Evolutionary conservation across 768 basidiomycete genomes (phyloP).

Genomic region (Sarcomyxa edulis): DNA sequence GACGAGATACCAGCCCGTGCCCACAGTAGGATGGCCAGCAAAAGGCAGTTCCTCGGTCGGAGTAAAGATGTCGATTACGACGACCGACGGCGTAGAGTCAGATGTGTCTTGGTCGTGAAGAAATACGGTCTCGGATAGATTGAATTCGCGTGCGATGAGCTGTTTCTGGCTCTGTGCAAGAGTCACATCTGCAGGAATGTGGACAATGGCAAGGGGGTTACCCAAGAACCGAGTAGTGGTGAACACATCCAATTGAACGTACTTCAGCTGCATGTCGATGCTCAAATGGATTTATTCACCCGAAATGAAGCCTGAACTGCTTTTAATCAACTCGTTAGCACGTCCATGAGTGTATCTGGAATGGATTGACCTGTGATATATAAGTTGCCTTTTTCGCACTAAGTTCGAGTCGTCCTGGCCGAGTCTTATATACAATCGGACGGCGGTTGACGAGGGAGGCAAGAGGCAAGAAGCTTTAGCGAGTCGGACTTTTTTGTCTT

Average conservation of each 20-base stretch:
- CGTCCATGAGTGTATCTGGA: no score
- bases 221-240: constrained; percentile 32
- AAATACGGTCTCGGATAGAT: constrained; percentile 45
- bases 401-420: no score
- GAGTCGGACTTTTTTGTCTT: no score
- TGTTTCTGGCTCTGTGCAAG: constrained; percentile 35
- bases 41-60: constrained; percentile 34
- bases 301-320: no score
- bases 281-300: no score
- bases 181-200: constrained; percentile 20
- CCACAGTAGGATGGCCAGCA: constrained; percentile 41
- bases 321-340: no score
- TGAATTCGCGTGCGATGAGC: constrained; percentile 41
- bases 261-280: no score
- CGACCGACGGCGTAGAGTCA: constrained; percentile 12
- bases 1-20: constrained; percentile 37
- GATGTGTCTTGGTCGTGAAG: constrained; percentile 29
- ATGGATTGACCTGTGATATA: no score
- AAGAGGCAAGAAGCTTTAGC: no score
- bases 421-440: no score
- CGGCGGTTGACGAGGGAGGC: no score
- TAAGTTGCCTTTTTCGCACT: no score
- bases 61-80: constrained; percentile 37
- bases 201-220: constrained; percentile 41
- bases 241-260: constrained; percentile 37